These are phyloP conservation scores for Ophiostoma pallidulum DNA, from an alignment of 2,329 filamentous ascomycete genomes.

Conservation along the genomic window DNA sequence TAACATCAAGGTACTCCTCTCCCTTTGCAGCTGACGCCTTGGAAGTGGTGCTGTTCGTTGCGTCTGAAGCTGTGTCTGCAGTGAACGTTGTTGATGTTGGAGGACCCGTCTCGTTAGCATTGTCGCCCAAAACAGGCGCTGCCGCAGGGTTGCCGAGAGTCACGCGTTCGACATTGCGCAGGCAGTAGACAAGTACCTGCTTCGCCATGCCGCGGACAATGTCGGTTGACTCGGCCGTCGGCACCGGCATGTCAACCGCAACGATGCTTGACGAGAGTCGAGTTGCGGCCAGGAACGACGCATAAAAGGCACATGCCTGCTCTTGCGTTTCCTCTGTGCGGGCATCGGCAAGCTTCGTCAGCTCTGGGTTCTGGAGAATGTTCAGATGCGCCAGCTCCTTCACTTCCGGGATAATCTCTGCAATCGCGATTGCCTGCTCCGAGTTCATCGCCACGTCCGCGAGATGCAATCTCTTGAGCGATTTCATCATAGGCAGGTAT, in stretches of 20 bases:
- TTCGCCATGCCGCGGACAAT: constrained; percentile 86
- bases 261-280: constrained; percentile 76
- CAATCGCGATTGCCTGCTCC: constrained; percentile 82
- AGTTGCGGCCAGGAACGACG: constrained; percentile 79
- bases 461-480: constrained; percentile 77
- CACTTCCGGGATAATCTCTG: constrained; percentile 82
- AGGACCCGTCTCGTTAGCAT: constrained; percentile 24
- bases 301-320: constrained; percentile 88
- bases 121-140: constrained; percentile 31
- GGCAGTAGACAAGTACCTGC: constrained; percentile 88
- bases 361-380: constrained; percentile 68
- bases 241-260: constrained; percentile 86
- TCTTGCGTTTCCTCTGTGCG: constrained; percentile 74
- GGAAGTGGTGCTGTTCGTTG: neutral
- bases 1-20: constrained; percentile 61
- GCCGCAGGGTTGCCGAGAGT: constrained; percentile 41
- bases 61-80: constrained; percentile 5
- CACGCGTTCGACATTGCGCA: constrained; percentile 79
- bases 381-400: constrained; percentile 75
- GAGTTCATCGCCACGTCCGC: constrained; percentile 74
- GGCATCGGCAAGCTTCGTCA: constrained; percentile 62
- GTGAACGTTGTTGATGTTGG: constrained; percentile 16
- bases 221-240: constrained; percentile 71
- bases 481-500: constrained; percentile 68
- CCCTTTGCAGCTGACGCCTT: constrained; percentile 20